Conservation (phyloP, 2,329 filamentous ascomycete genomes). For the Fusarium burgessii region DNA sequence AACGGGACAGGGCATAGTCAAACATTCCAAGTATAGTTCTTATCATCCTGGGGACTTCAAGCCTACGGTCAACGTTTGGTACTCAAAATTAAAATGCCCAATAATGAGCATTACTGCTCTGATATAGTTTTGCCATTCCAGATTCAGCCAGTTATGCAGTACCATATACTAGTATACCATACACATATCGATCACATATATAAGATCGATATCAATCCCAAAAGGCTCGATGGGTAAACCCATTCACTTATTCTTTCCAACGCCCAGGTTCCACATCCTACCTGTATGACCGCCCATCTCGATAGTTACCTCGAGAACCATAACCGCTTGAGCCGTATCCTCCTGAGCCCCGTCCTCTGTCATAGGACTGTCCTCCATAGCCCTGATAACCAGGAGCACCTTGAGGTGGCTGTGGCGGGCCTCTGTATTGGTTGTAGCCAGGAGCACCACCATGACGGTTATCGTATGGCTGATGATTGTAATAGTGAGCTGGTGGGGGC, state of each 20-base stretch:
- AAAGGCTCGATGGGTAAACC: not conserved
- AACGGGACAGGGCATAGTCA: not conserved
- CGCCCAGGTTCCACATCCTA: slow-evolving; percentile 8
- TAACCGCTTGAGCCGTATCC: slow-evolving; percentile 32
- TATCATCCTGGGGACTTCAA: not conserved
- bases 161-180: not conserved
- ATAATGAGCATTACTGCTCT: not conserved
- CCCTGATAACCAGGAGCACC: slow-evolving; percentile 38
- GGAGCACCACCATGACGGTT: slow-evolving; percentile 32
- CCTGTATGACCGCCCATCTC: slow-evolving; percentile 43
- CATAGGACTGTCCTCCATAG: slow-evolving; percentile 32
- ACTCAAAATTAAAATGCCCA: not conserved
- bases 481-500: slow-evolving; percentile 45
- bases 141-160: not conserved
- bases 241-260: not conserved
- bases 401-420: slow-evolving; percentile 29
- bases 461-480: slow-evolving; percentile 36
- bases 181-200: not conserved
- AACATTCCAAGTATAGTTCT: not conserved
- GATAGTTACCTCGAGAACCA: slow-evolving; percentile 35
- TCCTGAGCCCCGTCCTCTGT: slow-evolving; percentile 35
- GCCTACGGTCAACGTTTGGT: not conserved
- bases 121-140: not conserved
- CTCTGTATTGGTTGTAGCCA: slow-evolving; percentile 38
- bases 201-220: not conserved